phyloP scores from a whole-genome alignment of 1,284 basidiomycete species.

The Trametes polyzona region DNA sequence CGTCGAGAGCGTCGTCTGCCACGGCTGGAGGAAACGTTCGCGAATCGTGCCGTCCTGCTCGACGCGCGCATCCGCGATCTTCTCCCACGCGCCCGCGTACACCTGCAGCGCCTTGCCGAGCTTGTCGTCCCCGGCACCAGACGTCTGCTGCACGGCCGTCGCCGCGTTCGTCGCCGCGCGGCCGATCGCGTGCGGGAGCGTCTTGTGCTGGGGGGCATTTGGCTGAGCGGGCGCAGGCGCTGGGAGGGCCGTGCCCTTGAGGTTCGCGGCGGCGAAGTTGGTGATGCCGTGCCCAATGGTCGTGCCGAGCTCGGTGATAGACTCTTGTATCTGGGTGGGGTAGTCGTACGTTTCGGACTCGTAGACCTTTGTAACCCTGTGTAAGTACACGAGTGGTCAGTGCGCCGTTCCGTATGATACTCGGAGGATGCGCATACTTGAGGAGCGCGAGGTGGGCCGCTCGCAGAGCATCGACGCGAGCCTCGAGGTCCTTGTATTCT shows the following conservation, averaged over 20 bases:
- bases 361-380: conserved; percentile 86
- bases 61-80: conserved; percentile 84
- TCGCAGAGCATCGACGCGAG: conserved; percentile 91
- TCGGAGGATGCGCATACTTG: conserved; percentile 54
- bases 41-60: conserved; percentile 82
- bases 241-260: conserved; percentile 89
- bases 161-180: conserved; percentile 81
- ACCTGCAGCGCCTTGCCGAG: conserved; percentile 78
- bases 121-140: conserved; percentile 60
- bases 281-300: conserved; percentile 81
- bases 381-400: neutral
- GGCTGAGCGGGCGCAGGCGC: conserved; percentile 68
- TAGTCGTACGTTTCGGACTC: conserved; percentile 91
- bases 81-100: conserved; percentile 87
- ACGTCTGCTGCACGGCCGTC: conserved; percentile 49
- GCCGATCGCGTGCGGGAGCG: conserved; percentile 91
- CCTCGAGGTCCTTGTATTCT: conserved; percentile 97
- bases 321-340: conserved; percentile 77
- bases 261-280: conserved; percentile 86
- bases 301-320: conserved; percentile 70
- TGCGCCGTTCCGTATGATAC: conserved; percentile 1
- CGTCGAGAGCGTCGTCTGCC: conserved; percentile 85
- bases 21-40: conserved; percentile 84
- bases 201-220: conserved; percentile 78
- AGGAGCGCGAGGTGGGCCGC: conserved; percentile 79